Evolutionary conservation across 2,329 filamentous ascomycete genomes (phyloP).

Genomic region (Aspergillus sp.): DNA sequence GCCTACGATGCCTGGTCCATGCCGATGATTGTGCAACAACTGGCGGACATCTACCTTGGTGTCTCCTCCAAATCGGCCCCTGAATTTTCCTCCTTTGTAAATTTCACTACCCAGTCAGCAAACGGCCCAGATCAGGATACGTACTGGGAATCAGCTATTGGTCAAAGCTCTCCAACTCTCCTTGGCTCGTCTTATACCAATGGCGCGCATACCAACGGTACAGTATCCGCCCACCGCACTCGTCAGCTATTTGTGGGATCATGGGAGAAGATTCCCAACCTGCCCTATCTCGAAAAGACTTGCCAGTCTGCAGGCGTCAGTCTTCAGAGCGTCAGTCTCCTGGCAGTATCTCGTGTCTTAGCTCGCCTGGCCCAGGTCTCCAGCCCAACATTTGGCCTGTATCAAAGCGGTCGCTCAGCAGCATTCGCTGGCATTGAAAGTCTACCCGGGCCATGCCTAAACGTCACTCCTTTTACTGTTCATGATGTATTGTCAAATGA

Average conservation of each 20-base stretch:
- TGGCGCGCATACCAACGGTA: no score
- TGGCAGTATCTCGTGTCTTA: neutral
- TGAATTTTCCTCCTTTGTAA: no score
- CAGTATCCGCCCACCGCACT: no score
- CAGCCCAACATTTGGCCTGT: neutral
- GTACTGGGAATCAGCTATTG: no score
- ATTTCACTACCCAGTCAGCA: no score
- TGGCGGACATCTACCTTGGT: constrained; percentile 6
- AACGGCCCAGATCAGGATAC: no score
- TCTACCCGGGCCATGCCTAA: neutral
- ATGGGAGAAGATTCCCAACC: no score
- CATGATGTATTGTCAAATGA: neutral
- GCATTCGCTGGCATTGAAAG: neutral
- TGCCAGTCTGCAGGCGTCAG: neutral
- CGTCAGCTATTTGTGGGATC: no score
- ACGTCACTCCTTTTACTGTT: neutral
- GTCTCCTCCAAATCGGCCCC: no score
- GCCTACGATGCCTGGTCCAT: constrained; percentile 14
- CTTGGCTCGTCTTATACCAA: no score
- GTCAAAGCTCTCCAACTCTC: no score
- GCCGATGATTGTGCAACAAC: constrained; percentile 4
- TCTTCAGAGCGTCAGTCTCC: neutral
- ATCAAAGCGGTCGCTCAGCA: neutral
- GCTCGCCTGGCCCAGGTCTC: neutral
- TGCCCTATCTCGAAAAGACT: no score